Base-by-base conservation (phyloP, 2,329 filamentous ascomycete genomes). In the Microsporum canis region DNA sequence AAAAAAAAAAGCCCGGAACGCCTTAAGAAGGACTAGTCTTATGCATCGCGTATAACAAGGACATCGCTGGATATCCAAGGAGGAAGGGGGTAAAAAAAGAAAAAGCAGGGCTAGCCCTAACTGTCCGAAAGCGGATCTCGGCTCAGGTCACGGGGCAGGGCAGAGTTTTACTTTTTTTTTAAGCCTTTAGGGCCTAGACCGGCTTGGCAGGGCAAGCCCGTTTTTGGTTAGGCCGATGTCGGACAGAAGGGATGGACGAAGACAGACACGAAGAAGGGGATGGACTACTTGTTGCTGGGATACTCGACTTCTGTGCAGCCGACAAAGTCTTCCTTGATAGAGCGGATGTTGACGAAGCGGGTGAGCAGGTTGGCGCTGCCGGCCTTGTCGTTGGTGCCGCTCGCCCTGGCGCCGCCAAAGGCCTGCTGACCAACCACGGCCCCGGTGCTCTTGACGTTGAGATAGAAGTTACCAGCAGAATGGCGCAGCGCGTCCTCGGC, bases 281-380 rank as follows among this genome's bases (percentile, higher is more conserved):
- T 14, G 6, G 14, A 5, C 51, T 64, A 65, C 59, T 86, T 84
- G 73, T 90, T 90, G 75, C 86, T 89, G 27, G 86, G 85, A 72
- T 91, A 91, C 59, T 72, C 72, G 36, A 90, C 85, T 80, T 78
- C 39, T 80, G 80, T 36, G 83, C 85, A 2, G 83, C 39, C 76
- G 64, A 77, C 75, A 68, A 89, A 91, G 78, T 90, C 88, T 79
- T 91, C 88, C 82, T 88, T 88, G 69, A 88, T 81, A 51, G 82
- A 84, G 65, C 85, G 77, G 69, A 82, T 75, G 72, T 84, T 88
- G 60, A 87, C 84, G 71, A 88, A 88, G 57, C 86, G 78, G 62
- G 77, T 80, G 66, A 88, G 72, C 64, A 88, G 72, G 72, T 83
- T 84, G 66, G 78, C 73, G 68, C 84, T 86, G 41, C 86, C 86